These are phyloP conservation scores for Metschnikowia lachancei DNA, from an alignment of 805 yeast species.

Conservation along the genomic window DNA sequence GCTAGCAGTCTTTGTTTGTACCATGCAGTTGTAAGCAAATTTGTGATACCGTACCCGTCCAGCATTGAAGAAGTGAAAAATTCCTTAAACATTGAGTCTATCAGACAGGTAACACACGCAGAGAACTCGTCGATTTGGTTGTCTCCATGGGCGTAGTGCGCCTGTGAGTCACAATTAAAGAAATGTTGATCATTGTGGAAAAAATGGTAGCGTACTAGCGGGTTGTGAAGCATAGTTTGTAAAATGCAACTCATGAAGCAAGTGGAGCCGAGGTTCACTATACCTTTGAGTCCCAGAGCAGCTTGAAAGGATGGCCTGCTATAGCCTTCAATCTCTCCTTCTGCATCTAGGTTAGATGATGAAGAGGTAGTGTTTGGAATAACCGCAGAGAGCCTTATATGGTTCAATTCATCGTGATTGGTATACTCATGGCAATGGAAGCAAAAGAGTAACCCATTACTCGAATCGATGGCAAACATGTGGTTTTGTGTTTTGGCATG, in stretches of 20 bases:
- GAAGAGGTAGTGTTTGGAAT: background rate
- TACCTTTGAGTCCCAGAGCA: slow-evolving; percentile 78
- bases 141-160: slow-evolving; percentile 20
- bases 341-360: background rate
- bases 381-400: slow-evolving; percentile 36
- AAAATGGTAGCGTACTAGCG: slow-evolving; percentile 74
- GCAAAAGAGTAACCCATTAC: slow-evolving; percentile 69
- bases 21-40: slow-evolving; percentile 83
- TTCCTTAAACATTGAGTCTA: slow-evolving; percentile 73
- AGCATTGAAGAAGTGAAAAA: slow-evolving; percentile 63
- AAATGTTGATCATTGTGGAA: slow-evolving; percentile 66
- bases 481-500: slow-evolving; percentile 37
- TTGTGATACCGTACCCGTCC: slow-evolving; percentile 78
- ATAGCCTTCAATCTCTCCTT: slow-evolving; percentile 17
- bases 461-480: slow-evolving; percentile 55
- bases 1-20: slow-evolving; percentile 79
- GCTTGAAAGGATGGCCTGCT: slow-evolving; percentile 50
- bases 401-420: slow-evolving; percentile 57
- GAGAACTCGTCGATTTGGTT: slow-evolving; percentile 27
- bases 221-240: slow-evolving; percentile 88
- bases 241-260: slow-evolving; percentile 94
- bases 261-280: slow-evolving; percentile 93
- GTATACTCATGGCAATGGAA: slow-evolving; percentile 75
- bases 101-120: slow-evolving; percentile 79
- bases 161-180: slow-evolving; percentile 46